These are phyloP conservation scores for Pleurotus tuoliensis DNA, from an alignment of 768 basidiomycete genomes.

Conservation along the genomic window DNA sequence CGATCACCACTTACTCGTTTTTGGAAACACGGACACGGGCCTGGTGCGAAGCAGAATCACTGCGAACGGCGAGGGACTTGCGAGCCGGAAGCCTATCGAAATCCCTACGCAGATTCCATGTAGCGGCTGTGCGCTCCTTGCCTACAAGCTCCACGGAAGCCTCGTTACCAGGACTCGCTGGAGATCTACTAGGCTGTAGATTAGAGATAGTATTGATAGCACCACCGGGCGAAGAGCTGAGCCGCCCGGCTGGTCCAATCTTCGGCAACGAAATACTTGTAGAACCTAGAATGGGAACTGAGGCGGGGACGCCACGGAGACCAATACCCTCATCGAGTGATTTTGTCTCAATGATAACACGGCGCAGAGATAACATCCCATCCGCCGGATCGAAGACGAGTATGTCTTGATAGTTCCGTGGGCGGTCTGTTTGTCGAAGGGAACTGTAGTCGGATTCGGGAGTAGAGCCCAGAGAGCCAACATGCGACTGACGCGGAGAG, in stretches of 20 bases:
- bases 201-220: conserved; percentile 9
- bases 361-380: conserved; percentile 50
- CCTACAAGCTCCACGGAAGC: conserved; percentile 30
- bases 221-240: conserved; percentile 28
- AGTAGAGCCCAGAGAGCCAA: conserved; percentile 19
- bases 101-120: conserved; percentile 58
- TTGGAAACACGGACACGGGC: conserved; percentile 10
- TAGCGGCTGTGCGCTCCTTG: conserved; percentile 45
- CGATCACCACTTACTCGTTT: neutral
- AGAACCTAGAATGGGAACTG: conserved; percentile 28
- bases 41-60: neutral
- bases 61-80: conserved; percentile 2
- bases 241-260: conserved; percentile 37
- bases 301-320: conserved; percentile 23
- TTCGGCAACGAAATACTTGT: conserved; percentile 65
- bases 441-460: conserved; percentile 22
- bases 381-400: conserved; percentile 64
- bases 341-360: conserved; percentile 43
- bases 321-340: conserved; percentile 20
- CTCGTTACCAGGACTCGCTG: conserved; percentile 13
- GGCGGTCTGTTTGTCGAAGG: conserved; percentile 26
- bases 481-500: neutral
- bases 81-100: conserved; percentile 42
- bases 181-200: conserved; percentile 3
- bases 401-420: conserved; percentile 57